A percentile compares a stretch with the other conserved stretches of the same genome.
Conservation (phyloP, 306 rosid species). For the Betula pendula region DNA sequence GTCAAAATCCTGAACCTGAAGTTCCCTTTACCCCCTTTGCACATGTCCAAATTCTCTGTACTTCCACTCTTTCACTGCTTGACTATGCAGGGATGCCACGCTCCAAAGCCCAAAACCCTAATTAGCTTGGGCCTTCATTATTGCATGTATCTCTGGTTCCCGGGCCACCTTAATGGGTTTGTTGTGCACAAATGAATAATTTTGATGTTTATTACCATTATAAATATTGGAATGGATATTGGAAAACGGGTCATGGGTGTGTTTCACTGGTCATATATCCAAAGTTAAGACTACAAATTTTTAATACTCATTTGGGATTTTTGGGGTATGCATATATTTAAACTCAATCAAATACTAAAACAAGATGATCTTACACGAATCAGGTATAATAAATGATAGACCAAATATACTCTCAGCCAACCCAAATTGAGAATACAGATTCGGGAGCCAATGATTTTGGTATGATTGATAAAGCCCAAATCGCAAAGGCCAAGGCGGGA, state of each 20-base stretch:
- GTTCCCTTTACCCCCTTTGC: too few relatives aligned
- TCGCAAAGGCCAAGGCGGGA: too few relatives aligned
- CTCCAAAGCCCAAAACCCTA: neutral
- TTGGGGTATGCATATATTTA: neutral
- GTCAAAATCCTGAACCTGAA: too few relatives aligned
- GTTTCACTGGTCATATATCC: neutral
- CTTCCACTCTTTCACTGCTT: too few relatives aligned
- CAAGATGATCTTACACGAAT: neutral
- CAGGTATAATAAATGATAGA: neutral
- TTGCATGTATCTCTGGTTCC: neutral
- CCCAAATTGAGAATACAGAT: too few relatives aligned
- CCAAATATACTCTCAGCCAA: too few relatives aligned
- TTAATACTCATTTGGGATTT: neutral
- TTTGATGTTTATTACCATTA: too few relatives aligned
- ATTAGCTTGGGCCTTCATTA: neutral
- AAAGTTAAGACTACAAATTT: neutral
- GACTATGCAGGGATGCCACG: too few relatives aligned
- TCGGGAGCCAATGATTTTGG: too few relatives aligned
- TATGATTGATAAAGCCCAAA: too few relatives aligned
- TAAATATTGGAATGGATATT: neutral
- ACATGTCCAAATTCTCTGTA: too few relatives aligned
- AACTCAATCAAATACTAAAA: neutral
- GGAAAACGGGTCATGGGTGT: neutral
- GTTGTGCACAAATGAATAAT: too few relatives aligned
- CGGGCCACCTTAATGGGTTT: neutral